phyloP scores from a whole-genome alignment of 2,329 filamentous ascomycete genomes.

The Pseudogymnoascus sp. region DNA sequence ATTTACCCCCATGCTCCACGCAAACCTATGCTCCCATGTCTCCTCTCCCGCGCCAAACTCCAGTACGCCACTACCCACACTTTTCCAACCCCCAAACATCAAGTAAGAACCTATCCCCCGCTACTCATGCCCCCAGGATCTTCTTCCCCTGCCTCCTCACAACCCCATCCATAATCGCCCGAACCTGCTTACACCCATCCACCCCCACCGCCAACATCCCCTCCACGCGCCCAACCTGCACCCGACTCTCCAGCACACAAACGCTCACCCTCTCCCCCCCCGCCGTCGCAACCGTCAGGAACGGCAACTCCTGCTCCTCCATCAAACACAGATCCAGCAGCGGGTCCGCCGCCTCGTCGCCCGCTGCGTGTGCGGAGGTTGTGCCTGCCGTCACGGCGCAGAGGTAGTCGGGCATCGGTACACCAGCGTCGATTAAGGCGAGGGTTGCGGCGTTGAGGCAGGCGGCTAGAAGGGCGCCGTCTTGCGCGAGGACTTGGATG shows the following conservation, averaged over 20 bases:
- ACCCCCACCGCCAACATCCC: constrained; percentile 89
- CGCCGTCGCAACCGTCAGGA: constrained; percentile 78
- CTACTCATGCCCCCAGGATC: constrained; percentile 42
- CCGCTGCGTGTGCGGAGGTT: constrained; percentile 57
- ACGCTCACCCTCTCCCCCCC: constrained; percentile 68
- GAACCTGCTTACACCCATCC: constrained; percentile 83
- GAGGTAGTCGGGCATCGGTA: constrained; percentile 91
- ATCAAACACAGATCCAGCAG: constrained; percentile 70
- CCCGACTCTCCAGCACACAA: constrained; percentile 77
- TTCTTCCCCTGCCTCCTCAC: constrained; percentile 63
- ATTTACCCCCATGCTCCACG: constrained; percentile 17
- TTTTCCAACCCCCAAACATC: constrained; percentile 36
- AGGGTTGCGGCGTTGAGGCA: constrained; percentile 88
- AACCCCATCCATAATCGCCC: constrained; percentile 71
- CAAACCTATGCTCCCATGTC: constrained; percentile 15
- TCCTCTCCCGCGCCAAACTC: not conserved
- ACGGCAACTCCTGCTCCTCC: constrained; percentile 84
- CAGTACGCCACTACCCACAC: constrained; percentile 29
- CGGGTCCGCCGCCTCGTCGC: constrained; percentile 66
- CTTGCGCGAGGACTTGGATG: constrained; percentile 80
- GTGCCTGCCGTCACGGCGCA: constrained; percentile 82
- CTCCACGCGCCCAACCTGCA: constrained; percentile 76
- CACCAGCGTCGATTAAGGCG: constrained; percentile 86
- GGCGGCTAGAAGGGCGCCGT: constrained; percentile 82
- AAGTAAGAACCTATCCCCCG: constrained; percentile 28